phyloP scores from a whole-genome alignment of 2,329 filamentous ascomycete genomes.

The Diaporthe sp. region DNA sequence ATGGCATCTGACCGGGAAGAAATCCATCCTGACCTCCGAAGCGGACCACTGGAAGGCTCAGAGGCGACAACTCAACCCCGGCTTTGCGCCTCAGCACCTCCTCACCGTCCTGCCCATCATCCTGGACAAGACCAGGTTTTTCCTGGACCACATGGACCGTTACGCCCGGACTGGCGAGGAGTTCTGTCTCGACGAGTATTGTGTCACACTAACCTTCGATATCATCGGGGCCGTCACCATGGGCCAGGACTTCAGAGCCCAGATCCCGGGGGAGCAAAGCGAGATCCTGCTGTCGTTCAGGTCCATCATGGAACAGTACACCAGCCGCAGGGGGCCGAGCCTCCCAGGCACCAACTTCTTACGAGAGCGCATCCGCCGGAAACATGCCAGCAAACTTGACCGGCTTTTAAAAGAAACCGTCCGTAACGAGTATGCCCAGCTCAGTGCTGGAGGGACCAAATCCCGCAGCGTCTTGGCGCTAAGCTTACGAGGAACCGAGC shows the following conservation, averaged over 20 bases:
- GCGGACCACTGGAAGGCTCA: slow-evolving; percentile 50
- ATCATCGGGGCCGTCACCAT: slow-evolving; percentile 48
- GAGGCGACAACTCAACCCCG: slow-evolving; percentile 54
- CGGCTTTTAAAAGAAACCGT: slow-evolving; percentile 32
- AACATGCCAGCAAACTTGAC: slow-evolving; percentile 31
- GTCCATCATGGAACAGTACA: slow-evolving; percentile 23
- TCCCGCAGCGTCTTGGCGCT: slow-evolving; percentile 52
- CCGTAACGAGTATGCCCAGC: slow-evolving; percentile 27
- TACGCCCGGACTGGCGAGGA: slow-evolving; percentile 46
- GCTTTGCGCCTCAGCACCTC: slow-evolving; percentile 56
- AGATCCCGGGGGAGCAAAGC: slow-evolving; percentile 34
- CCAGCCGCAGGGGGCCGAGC: background rate
- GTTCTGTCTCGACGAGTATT: slow-evolving; percentile 48
- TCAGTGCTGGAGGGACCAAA: background rate
- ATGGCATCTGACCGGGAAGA: slow-evolving; percentile 44
- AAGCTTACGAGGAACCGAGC: slow-evolving; percentile 48
- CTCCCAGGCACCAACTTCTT: slow-evolving; percentile 13
- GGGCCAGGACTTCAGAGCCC: slow-evolving; percentile 36
- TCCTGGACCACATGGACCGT: slow-evolving; percentile 49
- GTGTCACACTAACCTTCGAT: slow-evolving; percentile 55
- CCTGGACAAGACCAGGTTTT: slow-evolving; percentile 51
- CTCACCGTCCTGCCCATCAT: slow-evolving; percentile 53
- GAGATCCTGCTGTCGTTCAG: slow-evolving; percentile 35
- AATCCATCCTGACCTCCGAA: slow-evolving; percentile 44
- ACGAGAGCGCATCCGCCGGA: slow-evolving; percentile 16